These are phyloP conservation scores for Paralagenidium karlingii DNA, from an alignment of 352 stramenopile genomes.

Conservation along the genomic window DNA sequence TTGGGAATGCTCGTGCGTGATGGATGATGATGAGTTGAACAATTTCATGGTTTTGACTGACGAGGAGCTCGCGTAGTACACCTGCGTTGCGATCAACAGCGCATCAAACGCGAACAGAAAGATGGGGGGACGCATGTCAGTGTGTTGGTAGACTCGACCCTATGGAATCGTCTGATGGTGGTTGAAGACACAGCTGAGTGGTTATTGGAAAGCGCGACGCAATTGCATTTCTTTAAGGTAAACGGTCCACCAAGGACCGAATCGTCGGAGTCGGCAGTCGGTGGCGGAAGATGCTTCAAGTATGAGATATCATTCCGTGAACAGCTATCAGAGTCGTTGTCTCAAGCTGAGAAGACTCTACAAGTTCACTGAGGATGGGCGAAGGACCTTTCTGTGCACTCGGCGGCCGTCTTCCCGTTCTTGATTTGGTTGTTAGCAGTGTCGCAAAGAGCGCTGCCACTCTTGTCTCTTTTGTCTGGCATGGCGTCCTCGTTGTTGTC, in stretches of 20 bases:
- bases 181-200: conserved; percentile 41
- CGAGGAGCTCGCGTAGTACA: conserved; percentile 71
- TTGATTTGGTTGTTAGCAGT: no score
- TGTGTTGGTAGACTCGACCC: conserved; percentile 13
- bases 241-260: no score
- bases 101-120: conserved; percentile 35
- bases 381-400: no score
- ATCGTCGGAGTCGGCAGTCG: conserved; percentile 27
- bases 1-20: conserved; percentile 39
- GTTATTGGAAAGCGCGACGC: conserved; percentile 50
- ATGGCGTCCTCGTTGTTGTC: no score
- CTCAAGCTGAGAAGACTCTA: conserved; percentile 73
- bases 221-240: conserved; percentile 29
- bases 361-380: conserved; percentile 25
- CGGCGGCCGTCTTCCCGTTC: no score
- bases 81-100: conserved; percentile 52
- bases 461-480: no score
- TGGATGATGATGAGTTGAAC: conserved; percentile 81
- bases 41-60: conserved; percentile 85
- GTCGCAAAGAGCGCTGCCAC: no score
- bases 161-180: neutral
- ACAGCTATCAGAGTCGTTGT: conserved; percentile 79
- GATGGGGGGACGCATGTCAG: conserved; percentile 58
- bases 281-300: conserved; percentile 42
- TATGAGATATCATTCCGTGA: conserved; percentile 82